These are phyloP conservation scores for Chlorokybus atmophyticus DNA, from an alignment of 139 green algal species.

Conservation along the genomic window DNA sequence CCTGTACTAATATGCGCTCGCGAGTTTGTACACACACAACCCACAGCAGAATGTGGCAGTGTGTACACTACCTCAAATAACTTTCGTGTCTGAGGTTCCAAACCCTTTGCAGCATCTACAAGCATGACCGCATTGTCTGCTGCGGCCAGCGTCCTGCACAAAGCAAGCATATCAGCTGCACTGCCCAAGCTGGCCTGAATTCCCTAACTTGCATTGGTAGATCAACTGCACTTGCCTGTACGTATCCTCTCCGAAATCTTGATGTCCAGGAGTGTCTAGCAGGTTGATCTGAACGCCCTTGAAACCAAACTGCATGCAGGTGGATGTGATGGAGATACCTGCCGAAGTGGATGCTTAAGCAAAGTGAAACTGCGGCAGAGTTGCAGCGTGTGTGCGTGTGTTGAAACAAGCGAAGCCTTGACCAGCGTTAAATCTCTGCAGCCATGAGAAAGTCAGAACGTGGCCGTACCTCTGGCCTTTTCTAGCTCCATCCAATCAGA, in stretches of 20 bases:
- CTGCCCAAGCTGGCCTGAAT: too few species aligned
- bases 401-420: too few species aligned
- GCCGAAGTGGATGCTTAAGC: not conserved
- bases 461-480: constrained; percentile 37
- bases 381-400: too few species aligned
- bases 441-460: not conserved
- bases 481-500: constrained; percentile 66
- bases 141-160: constrained; percentile 44
- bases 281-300: constrained; percentile 44
- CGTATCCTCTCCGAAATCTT: constrained; percentile 49
- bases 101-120: constrained; percentile 35
- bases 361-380: too few species aligned
- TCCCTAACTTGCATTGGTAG: not conserved
- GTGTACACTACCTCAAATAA: constrained; percentile 39
- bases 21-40: too few species aligned
- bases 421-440: too few species aligned
- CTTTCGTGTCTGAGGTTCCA: constrained; percentile 41
- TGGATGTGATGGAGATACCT: constrained; percentile 60
- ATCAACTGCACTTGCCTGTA: constrained; percentile 29
- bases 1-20: too few species aligned
- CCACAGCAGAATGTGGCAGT: not conserved
- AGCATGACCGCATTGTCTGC: constrained; percentile 69
- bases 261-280: constrained; percentile 52
- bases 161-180: too few species aligned
- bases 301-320: constrained; percentile 55